Evolutionary conservation across 2,329 filamentous ascomycete genomes (phyloP).

Genomic region (Chalaropsis thielavioides): DNA sequence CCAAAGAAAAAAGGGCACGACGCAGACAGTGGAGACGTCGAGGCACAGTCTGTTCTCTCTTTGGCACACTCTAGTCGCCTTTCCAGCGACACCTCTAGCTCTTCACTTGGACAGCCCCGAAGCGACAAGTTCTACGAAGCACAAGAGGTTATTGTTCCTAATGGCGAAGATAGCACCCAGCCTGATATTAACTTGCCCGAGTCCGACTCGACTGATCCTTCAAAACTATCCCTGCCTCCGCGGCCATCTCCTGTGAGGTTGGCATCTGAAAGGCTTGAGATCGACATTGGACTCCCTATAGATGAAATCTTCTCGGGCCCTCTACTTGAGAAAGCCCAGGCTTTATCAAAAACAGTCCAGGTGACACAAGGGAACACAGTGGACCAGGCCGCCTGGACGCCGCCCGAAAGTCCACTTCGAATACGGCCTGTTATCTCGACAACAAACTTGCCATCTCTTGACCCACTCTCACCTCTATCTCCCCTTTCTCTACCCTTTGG

Average conservation of each 20-base stretch:
- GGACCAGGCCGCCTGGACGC: neutral
- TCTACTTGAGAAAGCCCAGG: neutral
- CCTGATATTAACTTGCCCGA: neutral
- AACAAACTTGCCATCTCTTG: neutral
- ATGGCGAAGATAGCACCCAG: neutral
- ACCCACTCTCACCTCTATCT: neutral
- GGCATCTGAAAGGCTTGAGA: neutral
- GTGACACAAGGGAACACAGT: neutral
- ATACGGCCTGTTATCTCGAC: neutral
- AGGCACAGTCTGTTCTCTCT: conserved; percentile 9
- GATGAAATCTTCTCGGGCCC: neutral
- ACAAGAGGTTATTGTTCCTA: conserved; percentile 4
- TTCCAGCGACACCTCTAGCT: conserved; percentile 12
- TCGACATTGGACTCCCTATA: neutral
- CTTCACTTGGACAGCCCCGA: neutral
- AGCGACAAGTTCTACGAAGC: conserved; percentile 10
- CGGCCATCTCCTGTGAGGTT: neutral
- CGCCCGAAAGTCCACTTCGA: neutral
- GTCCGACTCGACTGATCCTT: neutral
- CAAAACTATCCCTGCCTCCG: neutral
- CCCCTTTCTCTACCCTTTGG: neutral
- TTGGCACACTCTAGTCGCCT: conserved; percentile 12
- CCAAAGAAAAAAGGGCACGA: conserved; percentile 3
- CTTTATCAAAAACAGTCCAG: neutral
- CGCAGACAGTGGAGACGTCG: neutral